Base-by-base conservation (phyloP, 1,284 basidiomycete species). In the Leccinum griseonigrum region DNA sequence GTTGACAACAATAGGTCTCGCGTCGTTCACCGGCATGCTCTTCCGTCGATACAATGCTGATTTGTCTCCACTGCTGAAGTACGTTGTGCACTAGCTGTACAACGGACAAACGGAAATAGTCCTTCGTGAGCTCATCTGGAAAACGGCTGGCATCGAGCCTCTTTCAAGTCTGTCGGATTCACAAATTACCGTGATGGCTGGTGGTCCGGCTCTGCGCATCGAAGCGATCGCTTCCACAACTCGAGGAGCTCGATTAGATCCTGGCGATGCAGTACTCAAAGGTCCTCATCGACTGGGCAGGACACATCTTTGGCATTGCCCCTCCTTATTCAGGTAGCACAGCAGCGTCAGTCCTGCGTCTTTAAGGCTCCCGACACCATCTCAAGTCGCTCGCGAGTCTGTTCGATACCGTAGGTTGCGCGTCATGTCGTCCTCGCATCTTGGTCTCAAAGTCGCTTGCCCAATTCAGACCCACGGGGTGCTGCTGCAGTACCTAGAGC, bases 111-210 rank as follows among this genome's bases (percentile, higher is more conserved):
- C 92, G 18, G 97, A 98, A 70, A 86, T 99, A 53, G 92, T 99
- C 38, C 80, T 99, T 26, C 87, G 92, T 52, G 95, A 98, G 72
- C 79, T 99, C 58, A 92, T 99, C 61, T 91, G 88, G 81, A 94
- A 95, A 73, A 98, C 98, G 94, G 90, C 94, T 4, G 95, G 93
- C 4, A 94, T 98, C 64, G 92, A 98, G 70, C 92, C 94, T 10
- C 79, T 98, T 56, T 92, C 92, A 1, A 94, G 88, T 73, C 80
- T 98, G 52, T 93, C 94, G 1, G 93, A 97, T 65, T 81, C 87
- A 0, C 96, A 99, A 74, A 86, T 99, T 54, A 76, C 84, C 36
- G 93, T 94, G 1, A 94, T 97, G 83, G 91, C 92, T 3, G 94
- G 96, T 59, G 97, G 97, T 0, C 88, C 91, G 1, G 83, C 87